phyloP scores from a whole-genome alignment of 2,329 filamentous ascomycete species.

The Ophiosphaerella narmari region DNA sequence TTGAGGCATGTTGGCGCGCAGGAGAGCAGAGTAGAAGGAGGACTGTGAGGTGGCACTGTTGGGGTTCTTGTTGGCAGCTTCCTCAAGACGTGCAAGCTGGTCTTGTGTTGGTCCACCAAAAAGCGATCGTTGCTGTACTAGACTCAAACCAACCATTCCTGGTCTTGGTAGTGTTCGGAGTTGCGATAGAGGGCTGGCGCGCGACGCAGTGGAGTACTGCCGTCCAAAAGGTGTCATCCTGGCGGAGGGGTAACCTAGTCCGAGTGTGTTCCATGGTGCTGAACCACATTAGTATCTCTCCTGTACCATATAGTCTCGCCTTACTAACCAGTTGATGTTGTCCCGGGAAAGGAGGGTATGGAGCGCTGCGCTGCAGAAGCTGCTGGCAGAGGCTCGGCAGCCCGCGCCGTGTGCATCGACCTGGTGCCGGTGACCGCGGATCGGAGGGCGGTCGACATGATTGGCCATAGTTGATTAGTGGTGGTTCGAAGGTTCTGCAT shows the following conservation, averaged over 20 bases:
- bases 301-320: not conserved
- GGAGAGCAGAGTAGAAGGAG: constrained; percentile 87
- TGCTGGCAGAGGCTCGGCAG: constrained; percentile 8
- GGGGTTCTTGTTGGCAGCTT: constrained; percentile 91
- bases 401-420: constrained; percentile 22
- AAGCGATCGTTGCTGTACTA: constrained; percentile 51
- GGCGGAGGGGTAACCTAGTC: constrained; percentile 42
- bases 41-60: constrained; percentile 86
- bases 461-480: constrained; percentile 47
- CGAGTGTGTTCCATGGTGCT: constrained; percentile 41
- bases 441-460: constrained; percentile 45
- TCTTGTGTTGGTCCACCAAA: constrained; percentile 57
- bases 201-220: constrained; percentile 48
- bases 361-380: constrained; percentile 9
- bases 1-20: constrained; percentile 90
- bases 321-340: constrained; percentile 28
- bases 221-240: constrained; percentile 33
- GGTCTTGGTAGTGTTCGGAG: constrained; percentile 35
- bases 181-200: constrained; percentile 38
- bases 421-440: constrained; percentile 22
- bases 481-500: constrained; percentile 51
- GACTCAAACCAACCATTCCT: constrained; percentile 43
- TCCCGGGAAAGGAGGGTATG: constrained; percentile 17
- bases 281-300: not conserved
- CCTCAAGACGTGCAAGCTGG: constrained; percentile 82